phyloP scores from a whole-genome alignment of 371 early-diverging fungal genomes.

The Lichtheimia ornata region DNA sequence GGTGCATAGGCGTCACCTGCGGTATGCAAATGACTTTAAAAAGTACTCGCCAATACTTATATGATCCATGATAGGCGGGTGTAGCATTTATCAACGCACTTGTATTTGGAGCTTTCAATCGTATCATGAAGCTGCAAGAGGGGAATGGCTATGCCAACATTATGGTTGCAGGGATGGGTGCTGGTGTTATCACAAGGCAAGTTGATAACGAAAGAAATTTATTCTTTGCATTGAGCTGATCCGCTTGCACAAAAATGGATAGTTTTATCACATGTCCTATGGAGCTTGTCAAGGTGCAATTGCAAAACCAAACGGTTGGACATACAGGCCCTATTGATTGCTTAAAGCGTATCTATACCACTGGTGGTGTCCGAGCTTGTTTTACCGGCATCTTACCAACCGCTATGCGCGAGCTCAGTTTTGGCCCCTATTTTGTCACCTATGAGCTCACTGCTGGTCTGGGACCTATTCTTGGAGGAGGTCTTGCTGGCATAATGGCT shows the following conservation, averaged over 20 bases:
- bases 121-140: slow-evolving; percentile 53
- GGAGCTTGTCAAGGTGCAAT: slow-evolving; percentile 69
- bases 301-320: slow-evolving; percentile 54
- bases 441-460: slow-evolving; percentile 66
- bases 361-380: slow-evolving; percentile 65
- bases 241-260: background rate
- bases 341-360: slow-evolving; percentile 50
- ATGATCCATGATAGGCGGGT: slow-evolving; percentile 46
- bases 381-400: slow-evolving; percentile 70
- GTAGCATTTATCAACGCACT: slow-evolving; percentile 68
- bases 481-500: slow-evolving; percentile 73
- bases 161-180: slow-evolving; percentile 64
- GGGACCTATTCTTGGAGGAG: slow-evolving; percentile 71
- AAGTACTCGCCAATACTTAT: background rate
- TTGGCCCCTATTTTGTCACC: slow-evolving; percentile 77
- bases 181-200: slow-evolving; percentile 66
- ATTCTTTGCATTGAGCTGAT: background rate
- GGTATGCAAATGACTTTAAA: slow-evolving; percentile 29
- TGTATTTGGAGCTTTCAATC: slow-evolving; percentile 69
- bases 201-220: no score
- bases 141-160: slow-evolving; percentile 36
- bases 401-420: slow-evolving; percentile 70
- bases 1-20: slow-evolving; percentile 51
- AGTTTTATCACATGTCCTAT: slow-evolving; percentile 65
- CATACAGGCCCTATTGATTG: slow-evolving; percentile 65